Evolutionary conservation across 2,329 filamentous ascomycete species (phyloP).

Genomic region (Aspergillus fijiensis): DNA sequence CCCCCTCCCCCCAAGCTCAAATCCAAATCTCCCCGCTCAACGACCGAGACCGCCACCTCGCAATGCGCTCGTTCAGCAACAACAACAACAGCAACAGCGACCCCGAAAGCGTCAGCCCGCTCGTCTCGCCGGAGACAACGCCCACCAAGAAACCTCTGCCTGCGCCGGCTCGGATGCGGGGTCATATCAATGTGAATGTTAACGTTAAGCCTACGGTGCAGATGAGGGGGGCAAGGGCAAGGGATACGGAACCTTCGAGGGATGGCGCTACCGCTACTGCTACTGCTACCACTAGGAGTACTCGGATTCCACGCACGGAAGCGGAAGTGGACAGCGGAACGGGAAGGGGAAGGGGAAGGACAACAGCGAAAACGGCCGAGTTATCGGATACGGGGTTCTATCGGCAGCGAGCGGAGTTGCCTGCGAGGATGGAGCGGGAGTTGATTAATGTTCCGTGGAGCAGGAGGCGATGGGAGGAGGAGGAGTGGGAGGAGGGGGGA

Average conservation of each 20-base stretch:
- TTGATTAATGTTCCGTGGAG: constrained; percentile 28
- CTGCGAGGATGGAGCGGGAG: constrained; percentile 25
- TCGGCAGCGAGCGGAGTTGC: constrained; percentile 27
- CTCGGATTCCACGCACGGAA: background rate
- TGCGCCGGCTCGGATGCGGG: too few relatives aligned
- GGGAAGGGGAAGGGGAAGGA: too few relatives aligned
- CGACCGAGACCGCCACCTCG: background rate
- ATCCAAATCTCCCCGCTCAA: background rate
- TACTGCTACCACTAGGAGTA: background rate
- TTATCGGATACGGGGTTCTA: constrained; percentile 32
- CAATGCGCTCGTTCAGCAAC: background rate
- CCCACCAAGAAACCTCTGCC: too few relatives aligned
- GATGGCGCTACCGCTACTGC: background rate
- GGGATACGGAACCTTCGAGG: background rate
- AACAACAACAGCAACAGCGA: background rate
- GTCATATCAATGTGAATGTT: too few relatives aligned
- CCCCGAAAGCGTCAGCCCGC: background rate
- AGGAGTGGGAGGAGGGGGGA: background rate
- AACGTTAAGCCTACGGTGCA: background rate
- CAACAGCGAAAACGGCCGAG: constrained; percentile 18
- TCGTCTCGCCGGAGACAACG: background rate
- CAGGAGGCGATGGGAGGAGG: constrained; percentile 12
- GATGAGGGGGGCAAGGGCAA: background rate
- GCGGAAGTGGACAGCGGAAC: too few relatives aligned
- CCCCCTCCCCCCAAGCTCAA: too few relatives aligned